Evolutionary conservation across 192 early-diverging fungal species (phyloP).

Genomic region (Coemansia asiatica): DNA sequence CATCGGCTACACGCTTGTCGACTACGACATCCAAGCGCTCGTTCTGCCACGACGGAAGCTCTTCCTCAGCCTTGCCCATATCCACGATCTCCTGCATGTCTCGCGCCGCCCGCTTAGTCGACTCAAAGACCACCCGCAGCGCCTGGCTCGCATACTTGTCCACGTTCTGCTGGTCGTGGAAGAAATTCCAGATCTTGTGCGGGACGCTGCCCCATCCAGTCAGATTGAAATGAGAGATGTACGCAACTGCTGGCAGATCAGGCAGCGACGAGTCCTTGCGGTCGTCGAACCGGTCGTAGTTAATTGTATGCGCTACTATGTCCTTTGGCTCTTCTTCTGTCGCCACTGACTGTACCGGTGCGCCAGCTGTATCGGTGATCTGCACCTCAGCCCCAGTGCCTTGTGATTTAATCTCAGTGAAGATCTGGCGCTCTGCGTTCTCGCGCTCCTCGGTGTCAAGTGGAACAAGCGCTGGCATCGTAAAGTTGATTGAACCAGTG

Average conservation of each 20-base stretch:
- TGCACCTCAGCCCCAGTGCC: slow-evolving; percentile 10
- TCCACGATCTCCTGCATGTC: slow-evolving; percentile 28
- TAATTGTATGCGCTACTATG: slow-evolving; percentile 14
- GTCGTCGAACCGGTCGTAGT: slow-evolving; percentile 48
- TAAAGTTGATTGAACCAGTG: slow-evolving; percentile 36
- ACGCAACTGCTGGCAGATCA: slow-evolving; percentile 41
- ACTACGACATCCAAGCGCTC: slow-evolving; percentile 45
- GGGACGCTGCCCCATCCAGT: slow-evolving; percentile 49
- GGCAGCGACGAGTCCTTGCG: slow-evolving; percentile 3
- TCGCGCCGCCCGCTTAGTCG: slow-evolving; percentile 27
- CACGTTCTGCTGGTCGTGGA: slow-evolving; percentile 56
- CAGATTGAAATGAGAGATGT: slow-evolving; percentile 42
- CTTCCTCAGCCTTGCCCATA: slow-evolving; percentile 43
- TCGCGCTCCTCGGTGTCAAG: slow-evolving; percentile 30
- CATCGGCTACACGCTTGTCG: slow-evolving; percentile 24
- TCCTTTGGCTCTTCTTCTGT: not conserved
- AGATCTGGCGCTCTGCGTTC: slow-evolving; percentile 19
- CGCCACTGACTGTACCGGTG: not conserved
- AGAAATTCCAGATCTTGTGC: slow-evolving; percentile 47
- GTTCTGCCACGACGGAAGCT: slow-evolving; percentile 29
- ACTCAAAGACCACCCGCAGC: slow-evolving; percentile 50
- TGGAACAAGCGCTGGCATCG: slow-evolving; percentile 29
- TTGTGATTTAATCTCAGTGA: slow-evolving; percentile 8
- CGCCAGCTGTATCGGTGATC: slow-evolving; percentile 29
- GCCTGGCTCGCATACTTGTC: slow-evolving; percentile 49